These are phyloP conservation scores for Fusarium sacchari DNA, from an alignment of 2,329 filamentous ascomycete species.

Conservation along the genomic window DNA sequence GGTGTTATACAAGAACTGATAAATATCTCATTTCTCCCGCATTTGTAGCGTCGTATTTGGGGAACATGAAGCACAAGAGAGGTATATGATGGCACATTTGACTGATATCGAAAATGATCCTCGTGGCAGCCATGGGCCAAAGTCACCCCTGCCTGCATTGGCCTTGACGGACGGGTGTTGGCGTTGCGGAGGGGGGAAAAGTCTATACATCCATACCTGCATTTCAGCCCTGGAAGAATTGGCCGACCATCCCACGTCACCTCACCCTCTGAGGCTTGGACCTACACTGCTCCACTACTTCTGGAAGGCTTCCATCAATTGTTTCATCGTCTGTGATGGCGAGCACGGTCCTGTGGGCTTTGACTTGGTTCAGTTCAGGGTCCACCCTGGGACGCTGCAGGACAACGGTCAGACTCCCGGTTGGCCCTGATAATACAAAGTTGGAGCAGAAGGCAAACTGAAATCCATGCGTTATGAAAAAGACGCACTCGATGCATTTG, in stretches of 20 bases:
- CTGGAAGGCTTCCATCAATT: constrained; percentile 44
- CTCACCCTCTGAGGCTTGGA: neutral
- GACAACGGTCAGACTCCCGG: constrained; percentile 27
- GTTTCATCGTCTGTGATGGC: constrained; percentile 41
- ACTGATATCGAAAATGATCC: constrained; percentile 31
- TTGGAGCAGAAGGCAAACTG: constrained; percentile 8
- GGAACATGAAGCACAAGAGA: constrained; percentile 39
- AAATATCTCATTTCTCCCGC: neutral
- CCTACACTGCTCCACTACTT: constrained; percentile 38
- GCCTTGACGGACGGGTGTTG: constrained; percentile 14
- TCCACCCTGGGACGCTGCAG: constrained; percentile 29
- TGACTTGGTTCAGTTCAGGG: constrained; percentile 23
- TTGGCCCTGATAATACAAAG: constrained; percentile 31
- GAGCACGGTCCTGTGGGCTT: constrained; percentile 32
- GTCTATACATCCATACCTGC: constrained; percentile 9
- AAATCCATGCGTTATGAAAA: constrained; percentile 2
- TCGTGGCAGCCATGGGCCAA: constrained; percentile 44
- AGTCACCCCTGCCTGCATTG: constrained; percentile 42
- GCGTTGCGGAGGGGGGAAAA: constrained; percentile 10
- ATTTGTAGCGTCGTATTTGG: constrained; percentile 33
- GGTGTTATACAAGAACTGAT: neutral
- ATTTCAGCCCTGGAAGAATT: constrained; percentile 37
- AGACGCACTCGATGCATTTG: neutral
- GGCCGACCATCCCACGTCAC: constrained; percentile 26
- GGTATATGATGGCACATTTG: constrained; percentile 34